A percentile compares a stretch with the other conserved stretches of the same genome.
Evolutionary conservation across 2,329 filamentous ascomycete species (phyloP).

Genomic region (Verticillium longisporum): DNA sequence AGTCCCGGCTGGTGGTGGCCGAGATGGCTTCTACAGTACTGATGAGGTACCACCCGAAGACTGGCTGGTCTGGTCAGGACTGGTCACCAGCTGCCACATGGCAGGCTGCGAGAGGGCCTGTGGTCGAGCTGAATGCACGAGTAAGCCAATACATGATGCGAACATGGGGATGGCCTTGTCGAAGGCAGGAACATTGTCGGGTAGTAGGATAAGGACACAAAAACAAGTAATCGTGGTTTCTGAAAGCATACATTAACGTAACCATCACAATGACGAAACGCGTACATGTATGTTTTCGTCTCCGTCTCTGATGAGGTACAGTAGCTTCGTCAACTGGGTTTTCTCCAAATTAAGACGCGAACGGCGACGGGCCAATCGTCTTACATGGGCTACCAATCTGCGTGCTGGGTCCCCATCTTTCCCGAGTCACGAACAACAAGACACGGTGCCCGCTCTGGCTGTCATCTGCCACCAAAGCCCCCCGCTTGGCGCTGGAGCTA

Average conservation of each 20-base stretch:
- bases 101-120: background rate
- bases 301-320: background rate
- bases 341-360: background rate
- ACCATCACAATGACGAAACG: background rate
- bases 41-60: background rate
- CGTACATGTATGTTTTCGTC: background rate
- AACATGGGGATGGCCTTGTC: background rate
- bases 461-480: background rate
- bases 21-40: background rate
- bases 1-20: background rate
- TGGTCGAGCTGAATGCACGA: background rate
- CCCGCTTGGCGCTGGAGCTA: background rate
- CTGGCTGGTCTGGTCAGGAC: background rate
- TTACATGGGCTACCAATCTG: background rate
- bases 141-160: background rate
- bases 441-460: background rate
- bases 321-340: background rate
- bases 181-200: no score
- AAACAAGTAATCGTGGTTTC: no score
- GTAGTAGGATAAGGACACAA: no score
- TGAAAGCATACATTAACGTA: no score
- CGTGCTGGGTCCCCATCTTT: background rate
- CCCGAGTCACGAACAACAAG: background rate
- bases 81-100: background rate
- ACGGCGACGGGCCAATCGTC: background rate